A percentile compares a stretch with the other conserved stretches of the same genome.
phyloP scores from a whole-genome alignment of 352 stramenopile genomes.

The Globisporangium sylvaticum region DNA sequence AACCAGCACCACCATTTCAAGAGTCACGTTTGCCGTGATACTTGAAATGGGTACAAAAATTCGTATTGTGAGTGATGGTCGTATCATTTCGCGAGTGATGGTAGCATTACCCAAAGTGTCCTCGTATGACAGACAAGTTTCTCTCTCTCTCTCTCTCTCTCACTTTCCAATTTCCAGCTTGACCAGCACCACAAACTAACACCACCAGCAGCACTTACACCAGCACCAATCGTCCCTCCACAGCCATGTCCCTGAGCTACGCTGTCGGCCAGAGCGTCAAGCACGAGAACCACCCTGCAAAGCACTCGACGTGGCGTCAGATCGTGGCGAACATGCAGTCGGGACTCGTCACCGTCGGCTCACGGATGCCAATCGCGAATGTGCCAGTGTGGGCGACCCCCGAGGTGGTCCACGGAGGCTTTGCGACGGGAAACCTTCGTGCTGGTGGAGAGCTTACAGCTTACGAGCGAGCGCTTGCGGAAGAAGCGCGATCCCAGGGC shows the following conservation, averaged over 20 bases:
- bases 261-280: slow-evolving; percentile 9
- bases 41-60: background rate
- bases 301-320: slow-evolving; percentile 9
- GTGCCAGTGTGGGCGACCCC: slow-evolving; percentile 17
- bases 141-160: background rate
- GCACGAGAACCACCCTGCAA: slow-evolving; percentile 2
- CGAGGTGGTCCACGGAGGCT: slow-evolving; percentile 16
- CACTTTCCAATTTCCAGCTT: background rate
- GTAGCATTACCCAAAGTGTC: background rate
- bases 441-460: slow-evolving; percentile 1
- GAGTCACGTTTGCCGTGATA: too few relatives aligned
- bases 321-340: slow-evolving; percentile 12
- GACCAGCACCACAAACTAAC: too few relatives aligned
- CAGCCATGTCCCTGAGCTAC: slow-evolving; percentile 18
- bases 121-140: background rate
- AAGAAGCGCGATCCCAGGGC: background rate
- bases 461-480: slow-evolving; percentile 8
- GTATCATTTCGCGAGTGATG: background rate
- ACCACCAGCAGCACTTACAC: background rate
- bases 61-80: background rate
- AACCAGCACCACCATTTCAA: too few relatives aligned
- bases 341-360: slow-evolving; percentile 10
- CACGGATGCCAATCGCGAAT: background rate
- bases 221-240: background rate
- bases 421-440: slow-evolving; percentile 6